Conservation (phyloP, 305 asterid genomes). For the Plantago coronopus region DNA sequence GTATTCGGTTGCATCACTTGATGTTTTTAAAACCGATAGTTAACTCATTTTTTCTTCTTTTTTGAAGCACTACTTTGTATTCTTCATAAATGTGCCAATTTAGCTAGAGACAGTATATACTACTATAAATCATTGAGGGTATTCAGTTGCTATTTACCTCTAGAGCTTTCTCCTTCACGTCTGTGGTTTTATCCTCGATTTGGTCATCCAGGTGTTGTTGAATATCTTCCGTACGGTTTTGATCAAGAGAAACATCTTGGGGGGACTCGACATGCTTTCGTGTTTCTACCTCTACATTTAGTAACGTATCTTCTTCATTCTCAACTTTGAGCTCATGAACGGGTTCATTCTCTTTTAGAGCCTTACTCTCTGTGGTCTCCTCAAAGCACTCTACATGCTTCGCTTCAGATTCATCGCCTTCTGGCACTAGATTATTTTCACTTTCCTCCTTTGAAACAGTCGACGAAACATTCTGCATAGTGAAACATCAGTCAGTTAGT, state of each 20-base stretch:
- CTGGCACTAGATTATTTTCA: conserved; percentile 16
- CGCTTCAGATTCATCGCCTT: conserved; percentile 22
- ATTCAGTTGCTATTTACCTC: conserved; percentile 1
- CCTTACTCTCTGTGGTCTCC: conserved; percentile 24
- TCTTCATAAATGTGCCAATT: not conserved
- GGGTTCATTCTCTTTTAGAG: conserved; percentile 15
- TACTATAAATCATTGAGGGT: not conserved
- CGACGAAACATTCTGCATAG: conserved; percentile 22
- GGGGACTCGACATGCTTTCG: conserved; percentile 27
- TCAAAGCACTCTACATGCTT: conserved; percentile 15
- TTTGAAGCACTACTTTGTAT: not conserved
- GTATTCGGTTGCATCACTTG: not conserved
- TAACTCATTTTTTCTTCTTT: not conserved
- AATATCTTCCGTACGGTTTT: conserved; percentile 1
- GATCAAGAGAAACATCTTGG: conserved; percentile 14
- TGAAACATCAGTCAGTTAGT: not conserved
- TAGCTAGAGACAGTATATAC: not conserved
- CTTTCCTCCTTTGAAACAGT: conserved; percentile 20
- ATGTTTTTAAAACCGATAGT: not conserved
- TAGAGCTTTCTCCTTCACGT: conserved; percentile 9
- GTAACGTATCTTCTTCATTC: conserved; percentile 18
- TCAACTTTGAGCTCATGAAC: conserved; percentile 16
- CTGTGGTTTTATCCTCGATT: conserved; percentile 9
- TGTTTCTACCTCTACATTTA: conserved; percentile 9
- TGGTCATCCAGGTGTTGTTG: conserved; percentile 5